These are phyloP conservation scores for Trichoderma cornu-damae DNA, from an alignment of 2,329 filamentous ascomycete species.

Conservation along the genomic window DNA sequence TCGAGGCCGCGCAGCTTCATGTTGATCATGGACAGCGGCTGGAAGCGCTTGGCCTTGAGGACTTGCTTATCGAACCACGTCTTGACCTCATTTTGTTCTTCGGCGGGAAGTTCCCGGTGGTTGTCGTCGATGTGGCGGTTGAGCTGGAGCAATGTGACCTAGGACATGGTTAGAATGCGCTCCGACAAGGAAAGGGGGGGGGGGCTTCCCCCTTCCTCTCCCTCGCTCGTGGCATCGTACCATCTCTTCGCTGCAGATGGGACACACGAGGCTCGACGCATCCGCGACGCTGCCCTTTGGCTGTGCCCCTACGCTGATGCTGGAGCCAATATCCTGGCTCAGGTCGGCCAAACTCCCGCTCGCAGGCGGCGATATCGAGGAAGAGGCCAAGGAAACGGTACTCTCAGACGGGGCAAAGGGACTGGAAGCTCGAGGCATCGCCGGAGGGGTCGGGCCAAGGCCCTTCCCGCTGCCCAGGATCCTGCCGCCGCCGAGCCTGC, in stretches of 20 bases:
- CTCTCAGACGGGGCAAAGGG: conserved; percentile 58
- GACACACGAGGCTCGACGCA: conserved; percentile 71
- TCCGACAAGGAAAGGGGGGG: neutral
- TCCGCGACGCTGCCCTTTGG: conserved; percentile 46
- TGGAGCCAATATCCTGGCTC: conserved; percentile 72
- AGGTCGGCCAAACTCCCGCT: conserved; percentile 63
- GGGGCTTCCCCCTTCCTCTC: neutral
- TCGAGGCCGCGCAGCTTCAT: conserved; percentile 90
- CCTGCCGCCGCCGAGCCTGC: conserved; percentile 87
- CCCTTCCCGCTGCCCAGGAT: conserved; percentile 82
- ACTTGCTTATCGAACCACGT: conserved; percentile 97
- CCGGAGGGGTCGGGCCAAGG: conserved; percentile 58
- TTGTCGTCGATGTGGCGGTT: conserved; percentile 82
- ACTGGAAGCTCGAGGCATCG: conserved; percentile 44
- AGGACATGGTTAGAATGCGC: conserved; percentile 9
- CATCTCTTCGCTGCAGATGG: conserved; percentile 99
- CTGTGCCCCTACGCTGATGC: conserved; percentile 62
- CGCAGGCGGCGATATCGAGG: conserved; percentile 55
- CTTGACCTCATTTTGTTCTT: conserved; percentile 90
- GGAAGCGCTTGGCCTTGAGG: conserved; percentile 86
- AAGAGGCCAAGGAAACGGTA: conserved; percentile 72
- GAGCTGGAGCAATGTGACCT: conserved; percentile 88
- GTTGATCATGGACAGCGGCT: conserved; percentile 84
- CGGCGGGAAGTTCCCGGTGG: conserved; percentile 82
- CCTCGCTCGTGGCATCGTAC: conserved; percentile 42